Evolutionary conservation across 495 filamentous ascomycete genomes (phyloP), one percentile per base, ranked within the genome.

Genomic region (Aspergillus affinis): DNA sequence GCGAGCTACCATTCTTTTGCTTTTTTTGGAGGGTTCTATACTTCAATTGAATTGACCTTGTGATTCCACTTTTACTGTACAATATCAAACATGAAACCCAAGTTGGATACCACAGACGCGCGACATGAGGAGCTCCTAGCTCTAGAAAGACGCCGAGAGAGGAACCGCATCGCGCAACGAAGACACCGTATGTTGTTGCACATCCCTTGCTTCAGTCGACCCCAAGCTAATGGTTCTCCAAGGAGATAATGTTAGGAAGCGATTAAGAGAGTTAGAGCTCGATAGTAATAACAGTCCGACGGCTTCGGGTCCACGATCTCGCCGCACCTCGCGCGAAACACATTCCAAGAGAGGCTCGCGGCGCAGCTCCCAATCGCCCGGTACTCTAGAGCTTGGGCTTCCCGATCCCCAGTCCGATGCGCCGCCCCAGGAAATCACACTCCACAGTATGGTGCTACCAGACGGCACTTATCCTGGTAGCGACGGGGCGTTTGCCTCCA

Each of bases 111-210:
- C 12, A 15, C 36, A 17, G 36, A 41, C 15, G 36, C 36, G 36
- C 36, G 36, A 41, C 36, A 41, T 17, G 54, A 58, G 6, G 73
- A 59, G 13, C 32, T 27, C 21, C 23, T 51, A 18, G 57, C 57
- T 8, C 48, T 59, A 13, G 57, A 59, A 52, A 19, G 48, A 36
- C 57, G 57, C 17, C 41, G 57, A 19, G 57, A 59, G 32, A 29
- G 57, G 13, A 59, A 59, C 20, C 51, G 57, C 12, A 23, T 59
- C 6, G 57, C 57, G 10, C 57, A 59, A 23, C 57, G 57, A 17
- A 59, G 45, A 52, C 57, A 59, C 45, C 48, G 57, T 59, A 59
- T 10, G 21, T 19, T 21, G 0, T 23, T 55, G 17, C 10, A 20
- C 12, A 7, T 8, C 12, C 53, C n/a, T 55, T 23, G 20, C 36